Base-by-base conservation (phyloP, 2,329 filamentous ascomycete species). In the Balansia obtecta region DNA sequence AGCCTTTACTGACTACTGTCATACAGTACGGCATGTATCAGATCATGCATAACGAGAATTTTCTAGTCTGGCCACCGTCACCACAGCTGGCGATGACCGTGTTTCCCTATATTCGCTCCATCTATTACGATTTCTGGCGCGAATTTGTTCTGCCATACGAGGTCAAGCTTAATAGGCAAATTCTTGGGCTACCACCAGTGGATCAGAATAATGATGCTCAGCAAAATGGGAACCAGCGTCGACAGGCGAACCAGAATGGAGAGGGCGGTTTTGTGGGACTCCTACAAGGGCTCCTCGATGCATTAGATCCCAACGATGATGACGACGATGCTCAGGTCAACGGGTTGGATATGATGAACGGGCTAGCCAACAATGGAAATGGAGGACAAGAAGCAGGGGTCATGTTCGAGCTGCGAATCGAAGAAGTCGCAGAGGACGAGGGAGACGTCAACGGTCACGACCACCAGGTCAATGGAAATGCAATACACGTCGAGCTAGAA, bases 1-100 rank as follows among this genome's bases (percentile, higher is more conserved):
- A 5, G 18, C 12, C 53, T 56, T 45, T 45, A 54, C 51, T 20
- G 5, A 4, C 2, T 9, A 27, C 4, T 18, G 32, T 11, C 30
- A 15, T 11, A 16, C 46, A 79, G 76, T 78, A 74, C 50, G 71
- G 70, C 46, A 66, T 71, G 11, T 67, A 69, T 34, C 68, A 74
- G 27, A 58, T 73, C 37, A 65, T 71, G 49, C 66, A 71, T 42
- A 66, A 75, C 40, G 65, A 70, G 32, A 59, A 70, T n/a, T 65
- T 72, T 45, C 63, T 74, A 18, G 58, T 61, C 13, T 80, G 77
- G 77, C 77, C 77, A 1, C 76, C 76, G 0, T 73, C 75, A 0
- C 72, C 75, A 0, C 67, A 71, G 39, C 71, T 76, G 52, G 72
- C 70, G n/a, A 61, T 79, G 48, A 65, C 71, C 1, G 54, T 73